A percentile compares a stretch with the other conserved stretches of the same genome.
Conservation (phyloP, 805 yeast genomes). For the Wickerhamomyces bovis region DNA sequence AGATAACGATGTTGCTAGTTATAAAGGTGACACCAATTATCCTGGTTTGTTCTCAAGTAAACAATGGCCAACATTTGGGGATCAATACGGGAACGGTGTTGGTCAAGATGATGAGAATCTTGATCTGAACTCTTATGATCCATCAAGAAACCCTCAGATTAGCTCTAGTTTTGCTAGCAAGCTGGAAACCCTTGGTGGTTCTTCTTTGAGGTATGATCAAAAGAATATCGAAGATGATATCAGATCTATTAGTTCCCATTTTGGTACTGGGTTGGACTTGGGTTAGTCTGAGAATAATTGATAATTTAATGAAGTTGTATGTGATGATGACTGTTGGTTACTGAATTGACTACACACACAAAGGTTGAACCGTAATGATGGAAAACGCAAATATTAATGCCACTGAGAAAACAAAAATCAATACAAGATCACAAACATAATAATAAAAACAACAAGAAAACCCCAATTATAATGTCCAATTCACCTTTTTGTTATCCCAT, state of each 20-base stretch:
- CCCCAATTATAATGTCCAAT: not conserved
- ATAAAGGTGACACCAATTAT: constrained; percentile 6
- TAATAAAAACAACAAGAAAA: not conserved
- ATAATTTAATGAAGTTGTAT: not conserved
- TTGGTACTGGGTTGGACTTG: constrained; percentile 7
- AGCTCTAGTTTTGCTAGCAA: constrained; percentile 32
- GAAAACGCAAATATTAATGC: not conserved
- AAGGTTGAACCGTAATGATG: not conserved
- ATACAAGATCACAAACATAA: not conserved
- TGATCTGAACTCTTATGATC: constrained; percentile 13
- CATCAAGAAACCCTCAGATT: constrained; percentile 13
- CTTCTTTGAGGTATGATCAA: constrained; percentile 16
- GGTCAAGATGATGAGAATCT: constrained; percentile 2
- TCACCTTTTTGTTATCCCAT: not conserved
- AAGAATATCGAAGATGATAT: constrained; percentile 17
- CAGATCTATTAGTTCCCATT: constrained; percentile 10
- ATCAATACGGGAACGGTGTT: constrained; percentile 8
- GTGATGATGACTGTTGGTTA: not conserved
- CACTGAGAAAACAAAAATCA: not conserved
- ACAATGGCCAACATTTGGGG: constrained; percentile 23
- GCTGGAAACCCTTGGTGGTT: constrained; percentile 24
- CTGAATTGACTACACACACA: not conserved
- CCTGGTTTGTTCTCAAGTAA: constrained; percentile 17
- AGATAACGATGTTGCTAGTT: constrained; percentile 17
- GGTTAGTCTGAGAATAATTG: not conserved